Conservation (phyloP, 2,329 filamentous ascomycete species). For the Trematosphaeria pertusa region DNA sequence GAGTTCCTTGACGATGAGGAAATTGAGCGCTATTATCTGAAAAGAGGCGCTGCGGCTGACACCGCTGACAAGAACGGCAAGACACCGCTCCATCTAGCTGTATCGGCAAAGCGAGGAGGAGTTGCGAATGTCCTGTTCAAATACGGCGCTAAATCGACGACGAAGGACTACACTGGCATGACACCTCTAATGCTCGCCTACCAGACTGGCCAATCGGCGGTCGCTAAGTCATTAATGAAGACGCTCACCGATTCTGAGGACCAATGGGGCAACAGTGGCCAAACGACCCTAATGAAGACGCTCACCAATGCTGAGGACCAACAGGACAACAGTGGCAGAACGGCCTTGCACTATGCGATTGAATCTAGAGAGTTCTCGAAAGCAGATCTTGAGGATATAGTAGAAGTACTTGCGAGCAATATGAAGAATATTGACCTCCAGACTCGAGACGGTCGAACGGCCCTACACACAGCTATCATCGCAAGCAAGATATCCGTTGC, state of each 20-base stretch:
- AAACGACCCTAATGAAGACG: too few relatives aligned
- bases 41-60: too few relatives aligned
- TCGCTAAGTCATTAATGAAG: too few relatives aligned
- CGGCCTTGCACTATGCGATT: slow-evolving; percentile 1
- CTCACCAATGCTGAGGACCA: not conserved
- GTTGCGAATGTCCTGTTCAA: not conserved
- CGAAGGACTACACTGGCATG: not conserved
- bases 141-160: not conserved
- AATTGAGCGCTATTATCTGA: too few relatives aligned
- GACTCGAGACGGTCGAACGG: not conserved
- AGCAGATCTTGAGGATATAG: not conserved
- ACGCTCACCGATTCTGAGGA: too few relatives aligned
- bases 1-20: too few relatives aligned
- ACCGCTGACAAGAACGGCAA: not conserved
- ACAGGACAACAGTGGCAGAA: not conserved
- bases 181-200: not conserved
- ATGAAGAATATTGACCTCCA: not conserved
- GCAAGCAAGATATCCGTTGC: not conserved
- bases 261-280: too few relatives aligned
- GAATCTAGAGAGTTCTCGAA: not conserved
- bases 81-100: not conserved
- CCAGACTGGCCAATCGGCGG: not conserved
- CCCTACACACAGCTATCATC: slow-evolving; percentile 1
- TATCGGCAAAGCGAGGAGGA: not conserved
- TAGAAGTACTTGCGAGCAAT: not conserved